Conservation (phyloP, 2,329 filamentous ascomycete species). For the Coniochaeta sp. region DNA sequence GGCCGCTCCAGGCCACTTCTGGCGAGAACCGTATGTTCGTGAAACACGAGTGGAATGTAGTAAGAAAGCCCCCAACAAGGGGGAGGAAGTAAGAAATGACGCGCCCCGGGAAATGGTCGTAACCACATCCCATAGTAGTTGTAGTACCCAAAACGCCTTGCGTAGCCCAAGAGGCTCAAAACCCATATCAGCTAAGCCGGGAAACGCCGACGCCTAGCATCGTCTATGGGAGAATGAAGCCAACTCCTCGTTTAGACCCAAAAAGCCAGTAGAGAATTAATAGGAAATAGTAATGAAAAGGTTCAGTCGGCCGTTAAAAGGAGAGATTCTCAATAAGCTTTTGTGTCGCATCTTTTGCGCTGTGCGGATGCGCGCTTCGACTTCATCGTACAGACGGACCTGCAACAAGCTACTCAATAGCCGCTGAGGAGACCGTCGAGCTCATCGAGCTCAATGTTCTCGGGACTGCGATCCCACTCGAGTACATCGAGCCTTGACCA, state of each 20-base stretch:
- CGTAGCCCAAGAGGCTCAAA: not conserved
- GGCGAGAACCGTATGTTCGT: not conserved
- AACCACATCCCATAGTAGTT: not conserved
- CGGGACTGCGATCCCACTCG: constrained; percentile 67
- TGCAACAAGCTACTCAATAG: constrained; percentile 40
- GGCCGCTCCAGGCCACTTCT: not conserved
- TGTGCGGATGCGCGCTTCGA: not conserved
- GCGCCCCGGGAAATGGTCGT: not conserved
- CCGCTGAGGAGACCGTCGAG: constrained; percentile 79
- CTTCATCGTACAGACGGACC: not conserved
- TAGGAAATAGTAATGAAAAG: not conserved
- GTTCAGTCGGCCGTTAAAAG: not conserved
- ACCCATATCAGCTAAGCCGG: constrained; percentile 5
- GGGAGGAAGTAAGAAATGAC: not conserved
- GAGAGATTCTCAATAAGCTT: not conserved
- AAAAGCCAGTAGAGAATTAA: not conserved
- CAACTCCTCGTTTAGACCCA: not conserved
- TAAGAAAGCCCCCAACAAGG: not conserved
- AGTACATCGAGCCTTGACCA: constrained; percentile 39
- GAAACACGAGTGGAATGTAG: not conserved
- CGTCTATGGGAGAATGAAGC: constrained; percentile 2
- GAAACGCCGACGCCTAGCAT: constrained; percentile 4
- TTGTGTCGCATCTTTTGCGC: not conserved
- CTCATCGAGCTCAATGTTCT: constrained; percentile 88
- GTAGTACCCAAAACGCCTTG: not conserved